Conservation (phyloP, 2,329 filamentous ascomycete genomes). For the Aureobasidium vineae region DNA sequence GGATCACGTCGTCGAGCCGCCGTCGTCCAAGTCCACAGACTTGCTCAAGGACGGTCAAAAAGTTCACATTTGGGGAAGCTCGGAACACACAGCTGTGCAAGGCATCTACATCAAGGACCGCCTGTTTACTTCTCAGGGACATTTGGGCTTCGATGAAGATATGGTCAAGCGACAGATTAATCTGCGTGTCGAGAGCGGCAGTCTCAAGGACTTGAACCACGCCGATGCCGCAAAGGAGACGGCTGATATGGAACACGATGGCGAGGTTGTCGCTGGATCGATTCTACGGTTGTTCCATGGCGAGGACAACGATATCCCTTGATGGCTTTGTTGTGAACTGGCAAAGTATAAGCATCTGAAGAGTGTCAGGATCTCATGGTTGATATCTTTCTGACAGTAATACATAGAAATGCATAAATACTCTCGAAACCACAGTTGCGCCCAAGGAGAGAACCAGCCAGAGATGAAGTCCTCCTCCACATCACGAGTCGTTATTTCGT, state of each 20-base stretch:
- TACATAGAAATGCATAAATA: too few species aligned
- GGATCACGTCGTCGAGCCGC: conserved; percentile 44
- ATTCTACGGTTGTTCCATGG: conserved; percentile 51
- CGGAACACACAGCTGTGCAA: conserved; percentile 48
- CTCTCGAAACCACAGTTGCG: too few species aligned
- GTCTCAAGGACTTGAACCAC: conserved; percentile 41
- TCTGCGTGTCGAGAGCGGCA: conserved; percentile 45
- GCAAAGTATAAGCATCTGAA: neutral
- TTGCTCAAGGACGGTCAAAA: conserved; percentile 44
- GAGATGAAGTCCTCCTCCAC: too few species aligned
- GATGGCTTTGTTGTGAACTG: neutral
- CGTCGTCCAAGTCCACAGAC: conserved; percentile 34
- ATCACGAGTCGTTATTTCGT: too few species aligned
- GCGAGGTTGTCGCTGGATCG: conserved; percentile 41
- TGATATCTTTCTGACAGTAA: too few species aligned
- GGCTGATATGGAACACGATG: conserved; percentile 44
- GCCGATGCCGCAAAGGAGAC: conserved; percentile 42
- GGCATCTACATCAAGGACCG: conserved; percentile 48
- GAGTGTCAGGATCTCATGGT: too few species aligned
- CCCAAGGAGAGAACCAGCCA: too few species aligned
- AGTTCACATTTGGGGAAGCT: conserved; percentile 52
- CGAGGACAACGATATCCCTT: conserved; percentile 47
- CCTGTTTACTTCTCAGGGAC: conserved; percentile 50
- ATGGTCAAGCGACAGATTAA: conserved; percentile 50
- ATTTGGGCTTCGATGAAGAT: conserved; percentile 49